Base-by-base conservation (phyloP, 1,284 basidiomycete genomes). In the Ceratorhiza oryzae-sativae region DNA sequence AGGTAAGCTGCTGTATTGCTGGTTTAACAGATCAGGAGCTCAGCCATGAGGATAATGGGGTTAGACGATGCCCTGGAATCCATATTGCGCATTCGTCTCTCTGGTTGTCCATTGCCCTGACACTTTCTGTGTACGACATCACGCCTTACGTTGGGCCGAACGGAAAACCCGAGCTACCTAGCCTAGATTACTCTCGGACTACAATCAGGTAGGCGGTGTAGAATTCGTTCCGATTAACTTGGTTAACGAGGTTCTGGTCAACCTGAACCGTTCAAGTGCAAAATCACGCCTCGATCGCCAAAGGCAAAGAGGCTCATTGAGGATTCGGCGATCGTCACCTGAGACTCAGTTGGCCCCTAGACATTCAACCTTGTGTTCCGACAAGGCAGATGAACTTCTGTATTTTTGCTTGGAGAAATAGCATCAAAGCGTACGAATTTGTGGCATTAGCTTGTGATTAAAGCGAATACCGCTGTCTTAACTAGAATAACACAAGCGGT, bases 21-120 rank as follows among this genome's bases (percentile, higher is more conserved):
- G 36, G 13, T 39, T 39, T 13, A 39, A 6, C 36, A 13, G 36
- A n/a, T n/a, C n/a, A n/a, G n/a, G n/a, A n/a, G n/a, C n/a, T n/a
- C n/a, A n/a, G n/a, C n/a, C n/a, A n/a, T n/a, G n/a, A n/a, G n/a
- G n/a, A n/a, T n/a, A 39, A 39, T 39, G 8, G 36, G 8, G 36
- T 13, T 13, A 67, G 63, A 23, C 63, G 63, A 18, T 67, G 63
- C 39, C 63, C 63, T 4, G 63, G 63, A 13, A 53, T 53, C 20
- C 8, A 49, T 18, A 49, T 67, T 1, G 63, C 63, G 12, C 63
- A 67, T 3, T 67, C 63, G 25, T 67, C 63, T 6, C 49, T 67
- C 25, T 67, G 63, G 63, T 34, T 67, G 3, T 67, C 63, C 4
- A 67, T 67, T 18, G 49, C 36, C 3, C 63, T 67, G 9, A 67